Base-by-base conservation (phyloP, 2,329 filamentous ascomycete species). In the Fusarium nurragi region DNA sequence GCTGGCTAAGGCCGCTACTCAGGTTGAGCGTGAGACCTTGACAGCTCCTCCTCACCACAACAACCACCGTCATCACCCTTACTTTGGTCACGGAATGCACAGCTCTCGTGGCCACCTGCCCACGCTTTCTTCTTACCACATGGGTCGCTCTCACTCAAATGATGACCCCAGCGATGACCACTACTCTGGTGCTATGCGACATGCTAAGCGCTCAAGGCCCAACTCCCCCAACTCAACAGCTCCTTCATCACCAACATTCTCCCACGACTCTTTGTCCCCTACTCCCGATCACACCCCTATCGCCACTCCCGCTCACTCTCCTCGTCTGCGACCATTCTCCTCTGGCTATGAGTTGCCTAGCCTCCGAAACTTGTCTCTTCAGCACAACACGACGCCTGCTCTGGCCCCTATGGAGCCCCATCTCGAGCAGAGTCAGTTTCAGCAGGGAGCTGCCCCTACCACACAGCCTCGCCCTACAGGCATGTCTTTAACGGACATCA, bases 241-340 rank as follows among this genome's bases (percentile, higher is more conserved):
- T 44, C 95, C 95, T 19, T 97, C 94, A 23, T 98, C 94, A 28
- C 94, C 94, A 23, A 97, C 94, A 5, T 97, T 97, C 77, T 97
- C 94, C 3, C 93, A 97, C 79, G 93, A 97, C 78, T 97, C 94
- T 12, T 86, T 94, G 43, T 98, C 94, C 11, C 95, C 94, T 6
- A 99, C 94, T 3, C 95, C 94, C 12, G 94, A 98, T 74, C 94
- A 97, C 81, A 98, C 95, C n/a, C 94, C 94, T n/a, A 88, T 98
- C 54, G 94, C 94, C 25, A 99, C 94, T 6, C 94, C 94, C 6
- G 94, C 94, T 39, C 95, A 98, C 78, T 97, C 94, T 18, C 95
- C 95, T 48, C 92, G 95, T 39, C 84, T 99, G 69, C 87, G 94
- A 60, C 92, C 94, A 4, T 90, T 91, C 73, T 86, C 90, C 67